phyloP scores from a whole-genome alignment of 2,329 filamentous ascomycete genomes.

The Penicillium sp. region DNA sequence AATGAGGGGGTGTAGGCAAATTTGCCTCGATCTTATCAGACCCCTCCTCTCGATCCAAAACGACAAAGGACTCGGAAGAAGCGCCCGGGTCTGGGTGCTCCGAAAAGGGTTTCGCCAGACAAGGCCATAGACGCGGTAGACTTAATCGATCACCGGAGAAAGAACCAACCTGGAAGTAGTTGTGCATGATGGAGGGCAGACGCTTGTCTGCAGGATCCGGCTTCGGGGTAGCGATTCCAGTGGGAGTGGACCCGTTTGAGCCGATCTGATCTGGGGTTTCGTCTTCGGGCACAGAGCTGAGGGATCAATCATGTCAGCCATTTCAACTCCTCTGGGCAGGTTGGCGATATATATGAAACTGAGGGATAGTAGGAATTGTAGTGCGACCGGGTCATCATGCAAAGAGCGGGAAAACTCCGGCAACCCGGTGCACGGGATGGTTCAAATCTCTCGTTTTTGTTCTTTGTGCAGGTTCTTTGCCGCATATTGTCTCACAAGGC shows the following conservation, averaged over 20 bases:
- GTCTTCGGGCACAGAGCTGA: constrained; percentile 39
- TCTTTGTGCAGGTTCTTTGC: not conserved
- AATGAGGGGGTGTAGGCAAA: constrained; percentile 48
- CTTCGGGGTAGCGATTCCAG: constrained; percentile 87
- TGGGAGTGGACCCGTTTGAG: constrained; percentile 79
- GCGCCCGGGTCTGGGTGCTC: constrained; percentile 19
- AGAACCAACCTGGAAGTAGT: constrained; percentile 99
- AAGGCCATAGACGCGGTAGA: constrained; percentile 42
- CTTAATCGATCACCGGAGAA: constrained; percentile 69
- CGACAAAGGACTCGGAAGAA: constrained; percentile 44
- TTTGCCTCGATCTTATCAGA: constrained; percentile 34
- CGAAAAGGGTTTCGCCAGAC: constrained; percentile 28
- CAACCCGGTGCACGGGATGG: not conserved
- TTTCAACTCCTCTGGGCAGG: not conserved
- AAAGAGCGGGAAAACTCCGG: constrained; percentile 1
- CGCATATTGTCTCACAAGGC: not conserved
- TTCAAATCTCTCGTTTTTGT: not conserved
- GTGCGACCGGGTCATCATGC: constrained; percentile 3
- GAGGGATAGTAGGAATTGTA: not conserved
- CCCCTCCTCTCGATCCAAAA: constrained; percentile 41
- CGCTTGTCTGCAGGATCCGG: constrained; percentile 94
- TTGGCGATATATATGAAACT: not conserved
- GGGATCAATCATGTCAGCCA: constrained; percentile 30
- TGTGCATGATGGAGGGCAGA: constrained; percentile 88
- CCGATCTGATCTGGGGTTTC: constrained; percentile 54